phyloP scores from a whole-genome alignment of 108 stramenopile genomes.

The Nitzschia inconspicua region DNA sequence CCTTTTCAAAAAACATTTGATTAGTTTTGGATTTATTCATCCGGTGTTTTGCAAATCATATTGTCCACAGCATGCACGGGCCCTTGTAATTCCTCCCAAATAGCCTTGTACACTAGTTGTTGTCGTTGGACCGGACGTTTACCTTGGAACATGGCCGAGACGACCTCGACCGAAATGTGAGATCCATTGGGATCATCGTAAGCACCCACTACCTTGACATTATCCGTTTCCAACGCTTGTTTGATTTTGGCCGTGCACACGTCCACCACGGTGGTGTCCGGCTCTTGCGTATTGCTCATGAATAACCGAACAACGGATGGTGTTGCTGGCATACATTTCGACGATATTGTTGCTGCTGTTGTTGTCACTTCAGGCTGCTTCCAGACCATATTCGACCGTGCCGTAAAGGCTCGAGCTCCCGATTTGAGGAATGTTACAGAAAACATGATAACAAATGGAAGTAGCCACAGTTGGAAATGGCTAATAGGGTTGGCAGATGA shows the following conservation, averaged over 20 bases:
- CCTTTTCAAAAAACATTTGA: too few relatives aligned
- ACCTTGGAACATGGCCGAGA: slow-evolving; percentile 74
- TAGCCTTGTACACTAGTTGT: slow-evolving; percentile 91
- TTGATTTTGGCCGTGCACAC: slow-evolving; percentile 69
- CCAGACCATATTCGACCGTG: too few relatives aligned
- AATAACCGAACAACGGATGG: too few relatives aligned
- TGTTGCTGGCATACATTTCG: too few relatives aligned
- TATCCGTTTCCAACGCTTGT: slow-evolving; percentile 63
- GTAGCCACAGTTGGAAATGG: too few relatives aligned
- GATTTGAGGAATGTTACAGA: too few relatives aligned
- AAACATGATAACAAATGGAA: too few relatives aligned
- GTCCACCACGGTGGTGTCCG: slow-evolving; percentile 68
- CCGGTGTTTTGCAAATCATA: slow-evolving; percentile 89
- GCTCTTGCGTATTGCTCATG: slow-evolving; percentile 1
- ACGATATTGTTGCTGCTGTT: too few relatives aligned
- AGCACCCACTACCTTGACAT: slow-evolving; percentile 77
- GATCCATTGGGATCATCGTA: slow-evolving; percentile 91
- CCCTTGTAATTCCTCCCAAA: slow-evolving; percentile 91
- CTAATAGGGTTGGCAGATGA: too few relatives aligned
- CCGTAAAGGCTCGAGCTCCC: too few relatives aligned
- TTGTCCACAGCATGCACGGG: slow-evolving; percentile 90
- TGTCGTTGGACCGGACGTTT: slow-evolving; percentile 85
- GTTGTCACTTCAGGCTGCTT: too few relatives aligned
- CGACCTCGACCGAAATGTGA: slow-evolving; percentile 84
- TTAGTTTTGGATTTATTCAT: slow-evolving; percentile 31